These are phyloP conservation scores for Neurospora sp. DNA, from an alignment of 495 filamentous ascomycete species.

Conservation along the genomic window DNA sequence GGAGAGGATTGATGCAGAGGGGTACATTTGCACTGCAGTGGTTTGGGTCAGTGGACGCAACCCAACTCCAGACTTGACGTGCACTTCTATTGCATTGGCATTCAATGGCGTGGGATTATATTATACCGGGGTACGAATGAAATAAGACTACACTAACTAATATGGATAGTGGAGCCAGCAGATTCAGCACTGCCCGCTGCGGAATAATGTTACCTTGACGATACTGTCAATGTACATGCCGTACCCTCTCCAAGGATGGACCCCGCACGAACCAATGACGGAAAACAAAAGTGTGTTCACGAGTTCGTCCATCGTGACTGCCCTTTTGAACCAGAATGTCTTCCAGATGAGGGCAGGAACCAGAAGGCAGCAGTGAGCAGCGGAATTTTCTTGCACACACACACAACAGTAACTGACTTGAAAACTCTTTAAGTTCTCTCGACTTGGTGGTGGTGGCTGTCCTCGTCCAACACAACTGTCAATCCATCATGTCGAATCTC, in stretches of 20 bases:
- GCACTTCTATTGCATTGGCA: no score
- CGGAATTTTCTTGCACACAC: neutral
- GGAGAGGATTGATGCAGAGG: neutral
- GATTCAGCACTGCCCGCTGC: neutral
- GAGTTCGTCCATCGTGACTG: neutral
- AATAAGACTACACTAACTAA: neutral
- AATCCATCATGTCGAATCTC: neutral
- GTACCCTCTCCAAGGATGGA: neutral
- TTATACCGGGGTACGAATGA: neutral
- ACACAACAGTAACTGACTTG: no score
- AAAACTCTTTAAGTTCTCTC: no score
- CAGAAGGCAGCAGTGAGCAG: neutral
- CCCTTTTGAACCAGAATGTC: neutral
- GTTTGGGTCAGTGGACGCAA: neutral
- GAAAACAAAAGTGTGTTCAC: neutral
- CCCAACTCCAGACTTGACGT: neutral
- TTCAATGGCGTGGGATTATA: neutral
- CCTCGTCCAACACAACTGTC: neutral
- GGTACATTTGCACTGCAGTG: neutral
- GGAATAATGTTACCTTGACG: neutral
- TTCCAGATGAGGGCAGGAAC: neutral
- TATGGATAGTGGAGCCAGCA: neutral
- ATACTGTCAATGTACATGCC: neutral
- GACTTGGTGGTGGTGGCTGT: neutral
- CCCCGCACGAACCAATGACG: neutral